Base-by-base conservation (phyloP, 1,284 basidiomycete species). In the Fomitopsis schrenkii region DNA sequence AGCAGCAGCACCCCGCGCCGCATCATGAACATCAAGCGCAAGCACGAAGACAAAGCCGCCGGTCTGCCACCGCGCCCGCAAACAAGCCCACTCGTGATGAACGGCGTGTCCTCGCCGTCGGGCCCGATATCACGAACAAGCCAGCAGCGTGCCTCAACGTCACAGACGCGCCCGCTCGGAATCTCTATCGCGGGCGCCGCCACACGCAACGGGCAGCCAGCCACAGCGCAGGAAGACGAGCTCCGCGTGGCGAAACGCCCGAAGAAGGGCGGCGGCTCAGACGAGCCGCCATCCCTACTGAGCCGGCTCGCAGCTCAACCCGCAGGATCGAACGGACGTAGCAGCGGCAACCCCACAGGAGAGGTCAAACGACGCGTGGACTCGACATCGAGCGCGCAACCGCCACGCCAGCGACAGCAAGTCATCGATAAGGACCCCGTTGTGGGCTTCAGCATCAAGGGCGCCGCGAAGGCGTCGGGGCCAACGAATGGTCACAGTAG, bases 361-460 rank as follows among this genome's bases (percentile, higher is more conserved):
- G 30, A 68, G 8, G 65, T 68, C 9, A 70, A 69, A 55, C 68
- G 68, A 8, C 68, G 67, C 17, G 61, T 64, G 2, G 68, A 68
- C 33, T 40, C 63, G 8, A 55, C 67, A 14, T 44, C 56, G 14
- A 28, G 46, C 14, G 26, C 46, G 3, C 55, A 40, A 1, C 50
- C 60, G 14, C 28, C 48, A 33, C 60, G 59, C 46, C 44, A 28
- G 57, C 66, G 68, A 33, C 65, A 59, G n/a, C 46, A 66, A 35
- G 72, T 76, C 58, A 66, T 69, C 63, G 72, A 74, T 71, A 71
- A 70, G 63, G 68, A 67, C 63, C 74, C 74, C 9, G 70, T 70
- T 44, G 74, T 72, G 41, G 83, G 80, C 41, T 78, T 75, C 62
- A 83, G 81, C 65, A 85, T 85, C 63, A 82, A 81, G 67, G 86